phyloP scores from a whole-genome alignment of 1,284 basidiomycete genomes.

The Ceratobasidium sp. region DNA sequence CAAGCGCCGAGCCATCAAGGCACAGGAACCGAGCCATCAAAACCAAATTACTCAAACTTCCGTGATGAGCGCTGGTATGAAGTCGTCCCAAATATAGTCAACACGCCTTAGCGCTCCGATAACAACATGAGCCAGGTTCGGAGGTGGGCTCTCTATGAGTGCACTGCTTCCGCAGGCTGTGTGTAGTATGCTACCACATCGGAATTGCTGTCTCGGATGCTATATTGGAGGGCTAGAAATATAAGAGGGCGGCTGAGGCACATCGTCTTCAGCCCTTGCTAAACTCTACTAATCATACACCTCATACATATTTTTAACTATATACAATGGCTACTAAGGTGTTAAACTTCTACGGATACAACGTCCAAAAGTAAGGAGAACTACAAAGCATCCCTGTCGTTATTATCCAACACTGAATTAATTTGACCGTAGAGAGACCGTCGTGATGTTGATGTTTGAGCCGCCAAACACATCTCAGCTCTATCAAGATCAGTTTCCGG shows the following conservation, averaged over 20 bases:
- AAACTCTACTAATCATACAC: not conserved
- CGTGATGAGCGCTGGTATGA: no score
- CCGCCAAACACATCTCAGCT: conserved; percentile 10
- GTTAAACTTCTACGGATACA: conserved; percentile 22
- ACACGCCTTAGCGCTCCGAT: no score
- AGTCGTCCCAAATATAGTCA: no score
- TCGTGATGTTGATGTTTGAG: conserved; percentile 35
- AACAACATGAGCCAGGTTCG: no score
- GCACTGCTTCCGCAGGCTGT: not conserved
- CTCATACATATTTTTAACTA: not conserved
- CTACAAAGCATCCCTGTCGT: not conserved
- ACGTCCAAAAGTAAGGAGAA: conserved; percentile 9
- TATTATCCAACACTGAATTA: not conserved
- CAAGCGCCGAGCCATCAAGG: not conserved
- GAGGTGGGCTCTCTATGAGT: no score
- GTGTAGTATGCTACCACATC: not conserved
- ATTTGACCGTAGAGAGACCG: conserved; percentile 17
- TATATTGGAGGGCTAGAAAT: not conserved
- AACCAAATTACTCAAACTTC: no score
- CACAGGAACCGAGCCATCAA: not conserved
- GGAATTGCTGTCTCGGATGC: not conserved
- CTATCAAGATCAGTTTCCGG: conserved; percentile 27
- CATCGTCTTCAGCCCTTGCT: not conserved
- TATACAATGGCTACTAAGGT: conserved; percentile 19
- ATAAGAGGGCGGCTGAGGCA: no score